Conservation (phyloP, 441 rosid genomes). For the Pelargonium hybrid region DNA sequence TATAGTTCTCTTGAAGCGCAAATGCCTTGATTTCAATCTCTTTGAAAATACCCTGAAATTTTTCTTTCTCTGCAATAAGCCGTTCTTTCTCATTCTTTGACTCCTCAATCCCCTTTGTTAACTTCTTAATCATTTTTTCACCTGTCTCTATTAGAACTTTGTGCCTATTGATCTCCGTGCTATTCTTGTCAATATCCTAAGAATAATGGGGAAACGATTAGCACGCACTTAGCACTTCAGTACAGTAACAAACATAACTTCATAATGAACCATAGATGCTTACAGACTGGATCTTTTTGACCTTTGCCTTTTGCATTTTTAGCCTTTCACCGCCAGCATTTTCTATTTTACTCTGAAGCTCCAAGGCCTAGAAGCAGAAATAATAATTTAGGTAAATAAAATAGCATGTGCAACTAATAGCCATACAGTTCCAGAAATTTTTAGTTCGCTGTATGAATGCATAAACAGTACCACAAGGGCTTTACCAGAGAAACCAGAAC, state of each 20-base stretch:
- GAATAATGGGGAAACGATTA: constrained; percentile 17
- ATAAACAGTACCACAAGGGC: constrained; percentile 2
- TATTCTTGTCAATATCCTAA: constrained; percentile 75
- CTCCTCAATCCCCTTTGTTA: constrained; percentile 79
- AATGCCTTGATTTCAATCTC: constrained; percentile 74
- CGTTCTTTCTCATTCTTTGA: constrained; percentile 65
- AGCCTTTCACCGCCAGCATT: constrained; percentile 77
- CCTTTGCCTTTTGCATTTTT: constrained; percentile 71
- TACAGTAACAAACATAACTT: constrained; percentile 12
- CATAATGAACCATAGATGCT: constrained; percentile 25
- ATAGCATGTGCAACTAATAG: background rate
- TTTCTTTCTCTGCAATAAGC: constrained; percentile 58
- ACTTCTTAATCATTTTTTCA: constrained; percentile 75
- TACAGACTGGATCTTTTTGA: constrained; percentile 75
- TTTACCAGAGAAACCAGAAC: background rate
- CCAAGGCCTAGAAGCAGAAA: constrained; percentile 44
- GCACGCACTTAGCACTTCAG: constrained; percentile 10
- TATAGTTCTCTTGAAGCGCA: constrained; percentile 67
- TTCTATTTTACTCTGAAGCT: constrained; percentile 81
- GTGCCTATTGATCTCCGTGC: constrained; percentile 79
- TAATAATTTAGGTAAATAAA: background rate
- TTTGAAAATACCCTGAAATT: constrained; percentile 47
- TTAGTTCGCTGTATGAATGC: constrained; percentile 1
- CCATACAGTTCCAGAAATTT: background rate
- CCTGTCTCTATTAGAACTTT: constrained; percentile 84